Evolutionary conservation across 2,329 filamentous ascomycete species (phyloP).

Genomic region (Sporothrix variecibatus): DNA sequence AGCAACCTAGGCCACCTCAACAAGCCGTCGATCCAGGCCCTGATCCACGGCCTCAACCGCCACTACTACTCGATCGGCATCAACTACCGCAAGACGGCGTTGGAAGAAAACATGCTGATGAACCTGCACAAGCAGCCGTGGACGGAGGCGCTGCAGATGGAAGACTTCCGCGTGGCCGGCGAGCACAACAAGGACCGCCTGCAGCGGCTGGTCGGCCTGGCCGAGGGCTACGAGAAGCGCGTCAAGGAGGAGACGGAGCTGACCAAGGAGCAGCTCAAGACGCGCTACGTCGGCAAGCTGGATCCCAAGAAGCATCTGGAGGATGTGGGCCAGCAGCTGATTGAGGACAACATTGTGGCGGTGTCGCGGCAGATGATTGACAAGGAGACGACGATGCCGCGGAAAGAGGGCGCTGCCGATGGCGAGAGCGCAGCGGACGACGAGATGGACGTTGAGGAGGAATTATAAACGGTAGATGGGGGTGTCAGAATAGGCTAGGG

Average conservation of each 20-base stretch:
- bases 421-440: conserved; percentile 43
- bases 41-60: conserved; percentile 95
- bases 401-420: conserved; percentile 55
- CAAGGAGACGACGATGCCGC: conserved; percentile 93
- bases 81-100: conserved; percentile 94
- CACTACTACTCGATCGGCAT: conserved; percentile 99
- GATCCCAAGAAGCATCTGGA: conserved; percentile 99
- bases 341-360: conserved; percentile 98
- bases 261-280: conserved; percentile 97
- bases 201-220: conserved; percentile 81
- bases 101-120: conserved; percentile 99
- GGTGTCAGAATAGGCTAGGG: neutral
- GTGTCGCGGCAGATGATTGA: conserved; percentile 99
- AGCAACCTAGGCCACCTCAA: conserved; percentile 97
- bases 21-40: conserved; percentile 98
- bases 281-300: conserved; percentile 96
- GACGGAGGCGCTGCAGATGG: conserved; percentile 97
- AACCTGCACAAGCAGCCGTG: conserved; percentile 99
- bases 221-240: conserved; percentile 96
- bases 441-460: conserved; percentile 72
- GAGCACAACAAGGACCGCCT: conserved; percentile 84
- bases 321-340: conserved; percentile 92
- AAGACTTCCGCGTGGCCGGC: conserved; percentile 85
- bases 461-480: conserved; percentile 32
- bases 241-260: conserved; percentile 98